A percentile compares a stretch with the other conserved stretches of the same genome.
Conservation (phyloP, 805 yeast species). For the Osmozyma mogii region DNA sequence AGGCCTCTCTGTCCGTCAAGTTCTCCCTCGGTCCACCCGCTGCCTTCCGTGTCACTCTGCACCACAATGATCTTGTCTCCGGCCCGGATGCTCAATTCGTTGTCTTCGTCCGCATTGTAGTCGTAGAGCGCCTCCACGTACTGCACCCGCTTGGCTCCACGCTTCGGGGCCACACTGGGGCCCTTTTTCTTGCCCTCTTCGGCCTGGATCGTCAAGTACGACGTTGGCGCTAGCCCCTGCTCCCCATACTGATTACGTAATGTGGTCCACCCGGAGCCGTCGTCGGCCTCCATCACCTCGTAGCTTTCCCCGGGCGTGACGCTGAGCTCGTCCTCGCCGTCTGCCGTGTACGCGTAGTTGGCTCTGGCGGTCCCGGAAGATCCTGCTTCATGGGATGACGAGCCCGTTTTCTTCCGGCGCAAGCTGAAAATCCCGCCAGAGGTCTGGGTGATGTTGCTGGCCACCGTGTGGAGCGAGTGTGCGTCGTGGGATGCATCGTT, state of each 20-base stretch:
- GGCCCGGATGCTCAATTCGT: conserved; percentile 61
- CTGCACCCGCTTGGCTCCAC: conserved; percentile 58
- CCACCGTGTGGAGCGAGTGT: conserved; percentile 28
- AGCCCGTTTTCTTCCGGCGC: conserved; percentile 22
- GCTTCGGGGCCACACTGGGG: conserved; percentile 74
- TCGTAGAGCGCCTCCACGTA: conserved; percentile 68
- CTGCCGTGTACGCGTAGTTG: conserved; percentile 54
- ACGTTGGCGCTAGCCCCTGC: conserved; percentile 79
- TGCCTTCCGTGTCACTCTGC: conserved; percentile 50
- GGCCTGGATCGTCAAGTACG: conserved; percentile 50
- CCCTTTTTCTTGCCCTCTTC: conserved; percentile 41
- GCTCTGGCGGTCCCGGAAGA: conserved; percentile 37
- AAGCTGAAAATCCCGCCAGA: conserved; percentile 31
- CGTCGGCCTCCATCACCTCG: conserved; percentile 57
- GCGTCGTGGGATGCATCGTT: conserved; percentile 13
- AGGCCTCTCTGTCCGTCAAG: conserved; percentile 56
- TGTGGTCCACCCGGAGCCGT: conserved; percentile 90
- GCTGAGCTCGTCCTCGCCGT: conserved; percentile 69
- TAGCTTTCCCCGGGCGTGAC: conserved; percentile 56
- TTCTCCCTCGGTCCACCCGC: conserved; percentile 96
- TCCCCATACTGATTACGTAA: conserved; percentile 26
- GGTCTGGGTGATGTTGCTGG: conserved; percentile 22
- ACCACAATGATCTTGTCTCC: conserved; percentile 71
- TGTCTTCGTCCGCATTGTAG: conserved; percentile 69
- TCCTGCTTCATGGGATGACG: conserved; percentile 14